Evolutionary conservation across 345 rosid species (phyloP).

Genomic region (Citrus glauca): DNA sequence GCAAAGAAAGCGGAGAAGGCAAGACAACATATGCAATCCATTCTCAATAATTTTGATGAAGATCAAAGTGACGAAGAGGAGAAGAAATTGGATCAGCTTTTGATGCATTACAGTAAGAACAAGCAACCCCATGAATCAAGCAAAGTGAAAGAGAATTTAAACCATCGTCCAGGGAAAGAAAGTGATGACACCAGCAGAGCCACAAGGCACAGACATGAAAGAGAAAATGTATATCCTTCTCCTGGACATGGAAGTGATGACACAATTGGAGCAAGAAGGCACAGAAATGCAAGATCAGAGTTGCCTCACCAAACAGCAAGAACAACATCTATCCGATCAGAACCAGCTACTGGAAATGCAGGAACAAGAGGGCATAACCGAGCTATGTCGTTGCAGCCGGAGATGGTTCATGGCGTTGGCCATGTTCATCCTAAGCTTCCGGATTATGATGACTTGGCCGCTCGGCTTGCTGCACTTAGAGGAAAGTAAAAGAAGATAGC

Average conservation of each 20-base stretch:
- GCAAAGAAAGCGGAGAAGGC: slow-evolving; percentile 2
- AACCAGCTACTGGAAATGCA: slow-evolving; percentile 1
- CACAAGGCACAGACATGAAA: background rate
- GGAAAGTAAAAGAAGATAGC: slow-evolving; percentile 12
- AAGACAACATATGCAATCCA: background rate
- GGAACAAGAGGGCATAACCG: slow-evolving; percentile 21
- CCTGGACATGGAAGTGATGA: background rate
- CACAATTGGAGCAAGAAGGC: background rate
- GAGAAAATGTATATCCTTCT: slow-evolving; percentile 11
- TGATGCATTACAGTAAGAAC: slow-evolving; percentile 37
- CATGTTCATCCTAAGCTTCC: slow-evolving; percentile 62
- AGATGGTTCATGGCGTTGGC: slow-evolving; percentile 14
- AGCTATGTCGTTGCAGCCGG: slow-evolving; percentile 30
- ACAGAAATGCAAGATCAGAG: slow-evolving; percentile 23
- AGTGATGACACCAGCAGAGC: background rate
- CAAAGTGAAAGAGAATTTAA: slow-evolving; percentile 10
- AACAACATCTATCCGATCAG: slow-evolving; percentile 9
- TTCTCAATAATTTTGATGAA: background rate
- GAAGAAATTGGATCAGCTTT: slow-evolving; percentile 31
- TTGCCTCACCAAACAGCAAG: slow-evolving; percentile 20
- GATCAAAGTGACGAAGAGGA: slow-evolving; percentile 32
- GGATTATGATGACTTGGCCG: slow-evolving; percentile 49
- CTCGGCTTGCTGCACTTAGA: slow-evolving; percentile 40
- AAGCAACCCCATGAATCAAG: slow-evolving; percentile 16
- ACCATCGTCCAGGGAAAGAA: slow-evolving; percentile 14